Evolutionary conservation across 768 basidiomycete genomes (phyloP).

Genomic region (Leccinum boreale): DNA sequence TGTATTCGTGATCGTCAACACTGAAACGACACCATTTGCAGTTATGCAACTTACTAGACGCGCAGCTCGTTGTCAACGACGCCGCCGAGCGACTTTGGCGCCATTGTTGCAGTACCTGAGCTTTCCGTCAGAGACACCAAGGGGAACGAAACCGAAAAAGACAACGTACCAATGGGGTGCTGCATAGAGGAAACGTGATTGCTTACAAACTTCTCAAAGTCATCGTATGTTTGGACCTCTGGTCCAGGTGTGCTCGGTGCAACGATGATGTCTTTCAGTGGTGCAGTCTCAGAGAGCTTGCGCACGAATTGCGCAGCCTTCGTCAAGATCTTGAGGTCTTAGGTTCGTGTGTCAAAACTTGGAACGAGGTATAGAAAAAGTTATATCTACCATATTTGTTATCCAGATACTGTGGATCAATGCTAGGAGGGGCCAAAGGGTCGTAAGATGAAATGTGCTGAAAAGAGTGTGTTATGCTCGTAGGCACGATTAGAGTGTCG

Average conservation of each 20-base stretch:
- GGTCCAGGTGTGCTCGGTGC: slow-evolving; percentile 19
- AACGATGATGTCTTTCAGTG: slow-evolving; percentile 15
- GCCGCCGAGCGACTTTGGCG: slow-evolving; percentile 15
- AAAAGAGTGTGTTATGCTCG: neutral
- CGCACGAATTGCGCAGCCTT: slow-evolving; percentile 13
- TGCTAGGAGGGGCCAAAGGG: slow-evolving; percentile 10
- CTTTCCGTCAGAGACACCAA: neutral
- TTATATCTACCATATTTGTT: slow-evolving; percentile 8
- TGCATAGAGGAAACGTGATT: neutral
- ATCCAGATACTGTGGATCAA: slow-evolving; percentile 13
- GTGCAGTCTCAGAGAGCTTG: slow-evolving; percentile 14
- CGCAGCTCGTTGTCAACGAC: slow-evolving; percentile 17
- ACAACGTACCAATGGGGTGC: slow-evolving; percentile 14
- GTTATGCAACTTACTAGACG: slow-evolving; percentile 6
- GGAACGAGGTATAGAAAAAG: neutral
- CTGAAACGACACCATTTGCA: neutral
- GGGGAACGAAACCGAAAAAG: neutral
- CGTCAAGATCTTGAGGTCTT: slow-evolving; percentile 17
- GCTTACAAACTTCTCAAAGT: slow-evolving; percentile 14
- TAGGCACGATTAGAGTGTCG: no score
- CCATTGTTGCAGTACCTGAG: slow-evolving; percentile 18
- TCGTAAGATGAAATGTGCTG: slow-evolving; percentile 17
- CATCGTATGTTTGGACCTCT: slow-evolving; percentile 15
- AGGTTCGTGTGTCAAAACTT: neutral
- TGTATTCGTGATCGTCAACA: neutral